Percentiles rank a stretch among this genome's conserved stretches.
phyloP scores from a whole-genome alignment of 352 stramenopile genomes.

The Phytophthora crassamura region DNA sequence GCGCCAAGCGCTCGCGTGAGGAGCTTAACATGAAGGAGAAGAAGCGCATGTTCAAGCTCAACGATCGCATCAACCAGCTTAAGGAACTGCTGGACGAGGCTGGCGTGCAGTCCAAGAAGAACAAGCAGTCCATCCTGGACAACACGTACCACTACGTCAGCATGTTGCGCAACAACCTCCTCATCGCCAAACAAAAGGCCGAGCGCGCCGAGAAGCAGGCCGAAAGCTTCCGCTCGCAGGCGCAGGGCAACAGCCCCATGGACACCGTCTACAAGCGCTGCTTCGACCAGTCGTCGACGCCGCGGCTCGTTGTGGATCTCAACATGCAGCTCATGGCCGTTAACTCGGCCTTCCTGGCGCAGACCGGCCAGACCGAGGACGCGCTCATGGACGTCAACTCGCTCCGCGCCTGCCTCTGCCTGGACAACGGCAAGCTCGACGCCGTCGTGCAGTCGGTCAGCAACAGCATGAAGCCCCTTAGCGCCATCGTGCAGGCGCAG shows the following conservation, averaged over 20 bases:
- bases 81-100: constrained; percentile 66
- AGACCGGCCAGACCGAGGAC: constrained; percentile 53
- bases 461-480: constrained; percentile 50
- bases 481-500: constrained; percentile 59
- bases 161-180: constrained; percentile 68
- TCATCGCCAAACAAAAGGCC: constrained; percentile 68
- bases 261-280: constrained; percentile 66
- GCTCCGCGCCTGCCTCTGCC: constrained; percentile 52
- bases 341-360: constrained; percentile 63
- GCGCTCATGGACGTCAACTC: constrained; percentile 44
- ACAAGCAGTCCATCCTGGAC: constrained; percentile 79
- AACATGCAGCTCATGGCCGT: constrained; percentile 59
- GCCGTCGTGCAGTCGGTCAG: constrained; percentile 49
- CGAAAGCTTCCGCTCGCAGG: constrained; percentile 52
- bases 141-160: constrained; percentile 70
- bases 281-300: constrained; percentile 72
- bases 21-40: constrained; percentile 89
- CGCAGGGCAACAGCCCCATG: constrained; percentile 33
- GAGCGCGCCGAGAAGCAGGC: constrained; percentile 65
- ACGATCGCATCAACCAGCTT: constrained; percentile 82
- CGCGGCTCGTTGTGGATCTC: constrained; percentile 58
- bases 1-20: constrained; percentile 71
- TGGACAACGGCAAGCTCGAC: constrained; percentile 61
- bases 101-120: constrained; percentile 73
- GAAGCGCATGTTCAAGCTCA: constrained; percentile 90